Evolutionary conservation across 2,329 filamentous ascomycete genomes (phyloP), one percentile per base, ranked within the genome.

Genomic region (Aspergillus fumigatus): DNA sequence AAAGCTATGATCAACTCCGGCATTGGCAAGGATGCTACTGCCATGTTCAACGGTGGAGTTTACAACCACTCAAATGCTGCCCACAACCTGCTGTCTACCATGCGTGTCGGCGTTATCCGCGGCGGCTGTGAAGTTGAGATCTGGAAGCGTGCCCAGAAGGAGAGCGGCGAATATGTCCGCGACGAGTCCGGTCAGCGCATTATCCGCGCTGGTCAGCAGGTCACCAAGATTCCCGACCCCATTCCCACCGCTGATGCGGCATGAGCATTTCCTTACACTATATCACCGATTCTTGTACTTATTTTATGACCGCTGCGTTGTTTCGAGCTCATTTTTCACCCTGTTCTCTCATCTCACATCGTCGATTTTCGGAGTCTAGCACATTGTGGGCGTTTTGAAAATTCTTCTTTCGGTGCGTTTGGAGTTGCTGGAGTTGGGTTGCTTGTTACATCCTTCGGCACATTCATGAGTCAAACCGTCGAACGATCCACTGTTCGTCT

Each of bases 91-190:
- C 82, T 95, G 61, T 92, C 88, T 7, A 94, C 89, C 64, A 94
- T 94, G 89, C 84, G 90, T 65, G 87, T 94, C 14, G 90, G 89
- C 75, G 90, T 95, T 50, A 88, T 95, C 62, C 88, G 89, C 52
- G 90, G 90, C 62, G 90, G 90, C 47, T 91, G 89, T 72, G 90
- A 94, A 74, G 90, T 95, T 27, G 90, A 95, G 81, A 92, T 94
- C 76, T 95, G 90, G 90, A 94, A 94, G 84, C 87, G 89, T 45
- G 85, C 88, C 55, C 88, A 92, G 74, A 84, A 86, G 67, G 89
- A 92, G 77, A 90, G 89, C 66, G 82, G 89, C 56, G 85, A 87
- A 57, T 87, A 88, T 64, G 84, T 90, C 73, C 92, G 90, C 73
- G 92, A 96, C 72, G 88, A 86, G 17, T 80, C 85, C 53, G 92